Percentiles rank a stretch among this genome's conserved stretches.
phyloP scores from a whole-genome alignment of 2,329 filamentous ascomycete species.

The Coleophoma eucalyptorum region DNA sequence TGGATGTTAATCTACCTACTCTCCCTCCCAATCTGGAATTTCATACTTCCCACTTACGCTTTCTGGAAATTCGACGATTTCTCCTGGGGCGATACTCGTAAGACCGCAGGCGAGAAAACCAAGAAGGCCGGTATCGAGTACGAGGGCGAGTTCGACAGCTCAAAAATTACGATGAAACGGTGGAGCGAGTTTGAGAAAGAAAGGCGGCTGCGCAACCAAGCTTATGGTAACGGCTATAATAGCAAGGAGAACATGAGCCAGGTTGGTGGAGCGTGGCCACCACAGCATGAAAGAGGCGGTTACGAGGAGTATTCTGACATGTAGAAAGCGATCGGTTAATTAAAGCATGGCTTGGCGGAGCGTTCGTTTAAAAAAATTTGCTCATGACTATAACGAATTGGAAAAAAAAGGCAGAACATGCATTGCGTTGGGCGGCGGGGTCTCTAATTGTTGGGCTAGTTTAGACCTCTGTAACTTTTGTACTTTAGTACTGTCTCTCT shows the following conservation, averaged over 20 bases:
- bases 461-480: too few species aligned
- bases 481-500: too few species aligned
- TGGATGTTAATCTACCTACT: constrained; percentile 98
- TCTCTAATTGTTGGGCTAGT: too few species aligned
- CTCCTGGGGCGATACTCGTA: constrained; percentile 96
- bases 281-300: constrained; percentile 5
- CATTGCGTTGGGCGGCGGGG: too few species aligned
- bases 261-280: constrained; percentile 6
- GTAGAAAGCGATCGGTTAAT: neutral
- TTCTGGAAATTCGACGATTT: constrained; percentile 99
- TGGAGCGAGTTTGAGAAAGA: constrained; percentile 94
- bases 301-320: constrained; percentile 23
- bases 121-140: constrained; percentile 84
- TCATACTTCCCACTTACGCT: constrained; percentile 86
- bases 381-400: too few species aligned
- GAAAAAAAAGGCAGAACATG: too few species aligned
- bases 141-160: constrained; percentile 96
- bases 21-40: constrained; percentile 96
- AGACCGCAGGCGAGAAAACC: constrained; percentile 85
- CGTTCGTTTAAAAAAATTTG: too few species aligned
- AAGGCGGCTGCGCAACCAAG: constrained; percentile 30
- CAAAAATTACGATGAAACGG: constrained; percentile 98
- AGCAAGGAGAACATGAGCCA: constrained; percentile 14
- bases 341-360: too few species aligned
- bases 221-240: constrained; percentile 7